These are phyloP conservation scores for Trichoderma koningii DNA, from an alignment of 2,329 filamentous ascomycete genomes.

Conservation along the genomic window DNA sequence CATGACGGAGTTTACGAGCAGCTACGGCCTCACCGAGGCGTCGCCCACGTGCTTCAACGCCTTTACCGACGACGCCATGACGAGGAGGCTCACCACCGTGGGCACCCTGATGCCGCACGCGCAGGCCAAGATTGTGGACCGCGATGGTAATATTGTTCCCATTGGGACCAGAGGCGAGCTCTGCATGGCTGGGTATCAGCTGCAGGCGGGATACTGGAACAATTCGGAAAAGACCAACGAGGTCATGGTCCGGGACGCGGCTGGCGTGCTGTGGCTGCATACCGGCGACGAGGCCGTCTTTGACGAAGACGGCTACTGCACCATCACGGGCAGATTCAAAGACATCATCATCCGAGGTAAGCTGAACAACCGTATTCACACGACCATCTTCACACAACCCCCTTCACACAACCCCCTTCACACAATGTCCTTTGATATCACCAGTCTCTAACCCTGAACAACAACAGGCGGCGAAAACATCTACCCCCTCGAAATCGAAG, in stretches of 20 bases:
- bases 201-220: slow-evolving; percentile 68
- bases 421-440: not conserved
- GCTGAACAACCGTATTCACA: not conserved
- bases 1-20: slow-evolving; percentile 73
- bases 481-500: slow-evolving; percentile 75
- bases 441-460: not conserved
- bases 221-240: slow-evolving; percentile 73
- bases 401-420: no score
- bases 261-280: slow-evolving; percentile 61
- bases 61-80: slow-evolving; percentile 70
- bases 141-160: slow-evolving; percentile 65
- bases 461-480: slow-evolving; percentile 66
- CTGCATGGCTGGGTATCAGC: slow-evolving; percentile 75
- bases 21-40: slow-evolving; percentile 75
- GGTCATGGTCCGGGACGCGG: slow-evolving; percentile 55
- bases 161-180: slow-evolving; percentile 71
- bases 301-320: slow-evolving; percentile 69
- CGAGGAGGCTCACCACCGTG: slow-evolving; percentile 68
- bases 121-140: slow-evolving; percentile 75
- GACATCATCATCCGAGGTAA: slow-evolving; percentile 74
- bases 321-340: slow-evolving; percentile 75
- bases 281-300: slow-evolving; percentile 71
- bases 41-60: slow-evolving; percentile 81
- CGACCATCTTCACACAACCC: no score
- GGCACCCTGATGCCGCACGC: slow-evolving; percentile 76